A percentile compares a stretch with the other conserved stretches of the same genome.
Conservation (phyloP, 805 yeast species). For the Sugiyamaella americana region DNA sequence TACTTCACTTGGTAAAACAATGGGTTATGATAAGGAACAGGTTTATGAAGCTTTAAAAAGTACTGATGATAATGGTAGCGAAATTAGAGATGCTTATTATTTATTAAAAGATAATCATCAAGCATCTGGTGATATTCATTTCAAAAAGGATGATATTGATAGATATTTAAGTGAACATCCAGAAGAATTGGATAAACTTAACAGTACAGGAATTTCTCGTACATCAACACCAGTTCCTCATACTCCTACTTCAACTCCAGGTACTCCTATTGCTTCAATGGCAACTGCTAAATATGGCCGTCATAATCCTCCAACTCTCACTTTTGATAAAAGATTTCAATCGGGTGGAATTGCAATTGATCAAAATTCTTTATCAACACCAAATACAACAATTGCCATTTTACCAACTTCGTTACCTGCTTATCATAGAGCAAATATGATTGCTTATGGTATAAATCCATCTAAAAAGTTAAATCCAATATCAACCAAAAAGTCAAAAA, state of each 20-base stretch:
- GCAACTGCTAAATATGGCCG: conserved; percentile 15
- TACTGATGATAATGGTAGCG: conserved; percentile 41
- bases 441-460: conserved; percentile 47
- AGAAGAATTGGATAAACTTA: conserved; percentile 5
- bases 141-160: conserved; percentile 20
- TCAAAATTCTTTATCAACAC: conserved; percentile 34
- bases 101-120: conserved; percentile 68
- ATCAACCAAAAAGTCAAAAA: conserved; percentile 76
- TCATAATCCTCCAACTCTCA: conserved; percentile 33
- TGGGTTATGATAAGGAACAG: conserved; percentile 87
- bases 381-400: conserved; percentile 81
- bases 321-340: conserved; percentile 36
- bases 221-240: conserved; percentile 4
- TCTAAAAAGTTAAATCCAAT: conserved; percentile 35
- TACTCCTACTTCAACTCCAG: conserved; percentile 3
- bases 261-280: conserved; percentile 1
- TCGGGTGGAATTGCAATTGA: conserved; percentile 25
- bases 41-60: conserved; percentile 60
- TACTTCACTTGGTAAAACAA: conserved; percentile 63
- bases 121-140: conserved; percentile 18
- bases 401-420: conserved; percentile 92
- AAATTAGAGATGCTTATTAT: conserved; percentile 78
- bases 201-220: conserved; percentile 1
- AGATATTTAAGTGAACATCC: conserved; percentile 15
- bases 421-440: conserved; percentile 90